Evolutionary conservation across 768 basidiomycete species (phyloP).

Genomic region (Tubosaeta sp.): DNA sequence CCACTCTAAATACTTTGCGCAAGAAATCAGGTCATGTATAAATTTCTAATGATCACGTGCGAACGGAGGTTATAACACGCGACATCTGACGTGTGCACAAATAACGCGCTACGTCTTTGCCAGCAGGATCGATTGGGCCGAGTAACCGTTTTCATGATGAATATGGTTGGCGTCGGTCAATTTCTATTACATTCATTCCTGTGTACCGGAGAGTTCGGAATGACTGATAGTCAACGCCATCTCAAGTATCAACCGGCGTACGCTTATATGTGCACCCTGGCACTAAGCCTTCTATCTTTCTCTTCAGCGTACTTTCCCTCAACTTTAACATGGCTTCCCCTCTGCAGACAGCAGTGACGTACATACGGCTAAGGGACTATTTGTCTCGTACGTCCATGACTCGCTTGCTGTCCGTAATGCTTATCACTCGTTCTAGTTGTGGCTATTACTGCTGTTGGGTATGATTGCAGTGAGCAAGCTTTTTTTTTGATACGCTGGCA

Average conservation of each 20-base stretch:
- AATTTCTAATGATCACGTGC: background rate
- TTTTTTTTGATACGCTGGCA: background rate
- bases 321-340: background rate
- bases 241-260: no score
- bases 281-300: no score
- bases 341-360: background rate
- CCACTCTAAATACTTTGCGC: background rate
- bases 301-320: background rate
- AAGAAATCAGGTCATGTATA: background rate
- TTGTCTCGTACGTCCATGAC: background rate
- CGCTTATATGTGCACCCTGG: no score
- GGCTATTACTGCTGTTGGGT: background rate
- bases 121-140: no score
- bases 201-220: no score
- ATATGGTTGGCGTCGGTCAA: no score
- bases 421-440: background rate
- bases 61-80: background rate
- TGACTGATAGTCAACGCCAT: no score
- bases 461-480: background rate
- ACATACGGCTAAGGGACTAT: background rate
- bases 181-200: no score
- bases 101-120: no score
- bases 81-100: no score
- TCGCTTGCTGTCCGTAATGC: background rate
- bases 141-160: no score